A percentile compares a stretch with the other conserved stretches of the same genome.
Conservation (phyloP, 345 rosid genomes). For the Psidium guajava region DNA sequence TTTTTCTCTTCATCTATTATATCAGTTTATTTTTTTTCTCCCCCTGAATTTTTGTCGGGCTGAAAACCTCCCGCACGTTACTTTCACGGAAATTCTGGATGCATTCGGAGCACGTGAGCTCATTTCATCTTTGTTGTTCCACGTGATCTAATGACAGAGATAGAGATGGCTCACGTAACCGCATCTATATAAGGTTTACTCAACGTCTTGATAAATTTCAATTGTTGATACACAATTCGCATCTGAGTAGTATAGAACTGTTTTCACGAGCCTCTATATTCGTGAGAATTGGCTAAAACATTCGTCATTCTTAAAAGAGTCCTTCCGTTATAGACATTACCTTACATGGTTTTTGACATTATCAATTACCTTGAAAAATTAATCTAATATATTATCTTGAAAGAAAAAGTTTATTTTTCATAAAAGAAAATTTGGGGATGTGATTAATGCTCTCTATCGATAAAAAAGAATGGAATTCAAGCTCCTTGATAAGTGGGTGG, state of each 20-base stretch:
- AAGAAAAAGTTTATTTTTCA: no score
- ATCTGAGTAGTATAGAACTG: not conserved
- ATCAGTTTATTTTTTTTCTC: not conserved
- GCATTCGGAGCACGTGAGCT: rapidly evolving
- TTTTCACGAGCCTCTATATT: not conserved
- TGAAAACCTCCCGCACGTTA: not conserved
- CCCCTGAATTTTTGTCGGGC: not conserved
- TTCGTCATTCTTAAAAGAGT: not conserved
- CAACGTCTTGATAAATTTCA: not conserved
- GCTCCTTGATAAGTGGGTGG: no score
- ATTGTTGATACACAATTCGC: not conserved
- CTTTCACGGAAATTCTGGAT: not conserved
- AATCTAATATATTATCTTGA: no score
- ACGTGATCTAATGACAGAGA: rapidly evolving
- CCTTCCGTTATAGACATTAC: not conserved
- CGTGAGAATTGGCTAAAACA: not conserved
- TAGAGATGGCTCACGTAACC: rapidly evolving
- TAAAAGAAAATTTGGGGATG: no score
- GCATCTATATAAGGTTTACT: not conserved
- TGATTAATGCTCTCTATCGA: no score
- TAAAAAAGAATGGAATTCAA: no score
- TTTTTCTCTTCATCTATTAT: not conserved
- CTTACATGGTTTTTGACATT: no score
- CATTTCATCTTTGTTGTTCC: rapidly evolving
- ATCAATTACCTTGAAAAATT: no score